phyloP scores from a whole-genome alignment of 192 early-diverging fungal genomes.

The Obelidium mucronatum region DNA sequence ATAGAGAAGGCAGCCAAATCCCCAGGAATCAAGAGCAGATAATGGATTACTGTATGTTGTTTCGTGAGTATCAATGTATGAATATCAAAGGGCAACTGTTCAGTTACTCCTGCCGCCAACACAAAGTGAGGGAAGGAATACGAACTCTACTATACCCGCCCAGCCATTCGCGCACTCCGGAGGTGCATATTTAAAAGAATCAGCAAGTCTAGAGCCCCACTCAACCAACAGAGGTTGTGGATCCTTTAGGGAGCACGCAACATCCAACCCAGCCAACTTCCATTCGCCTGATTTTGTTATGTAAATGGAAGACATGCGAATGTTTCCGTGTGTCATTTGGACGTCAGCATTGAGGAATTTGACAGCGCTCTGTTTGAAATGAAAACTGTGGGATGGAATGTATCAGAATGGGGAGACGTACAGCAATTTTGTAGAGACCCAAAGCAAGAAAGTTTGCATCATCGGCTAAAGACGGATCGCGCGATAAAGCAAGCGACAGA shows the following conservation, averaged over 20 bases:
- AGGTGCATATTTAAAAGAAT: constrained; percentile 73
- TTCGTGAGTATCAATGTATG: background rate
- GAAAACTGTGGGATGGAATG: constrained; percentile 9
- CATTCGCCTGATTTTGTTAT: constrained; percentile 93
- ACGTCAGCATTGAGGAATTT: constrained; percentile 90
- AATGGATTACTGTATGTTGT: constrained; percentile 37
- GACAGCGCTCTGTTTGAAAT: constrained; percentile 69
- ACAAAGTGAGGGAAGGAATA: background rate
- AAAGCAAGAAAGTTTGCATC: constrained; percentile 69
- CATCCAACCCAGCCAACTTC: constrained; percentile 90
- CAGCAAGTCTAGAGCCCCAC: constrained; percentile 69
- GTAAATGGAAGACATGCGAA: constrained; percentile 80
- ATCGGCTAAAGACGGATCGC: constrained; percentile 58
- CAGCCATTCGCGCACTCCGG: constrained; percentile 76
- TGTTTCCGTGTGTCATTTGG: constrained; percentile 85
- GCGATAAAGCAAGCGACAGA: constrained; percentile 54
- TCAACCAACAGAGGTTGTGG: constrained; percentile 67
- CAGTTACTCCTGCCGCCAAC: background rate
- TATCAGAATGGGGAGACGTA: constrained; percentile 45
- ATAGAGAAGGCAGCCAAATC: constrained; percentile 81
- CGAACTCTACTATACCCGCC: constrained; percentile 65
- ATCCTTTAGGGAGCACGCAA: constrained; percentile 74
- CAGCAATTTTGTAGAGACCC: constrained; percentile 91
- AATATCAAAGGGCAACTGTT: too few species aligned
- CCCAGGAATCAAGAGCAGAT: constrained; percentile 81